Conservation (phyloP, 2,329 filamentous ascomycete species). For the Fusarium goolgardi region DNA sequence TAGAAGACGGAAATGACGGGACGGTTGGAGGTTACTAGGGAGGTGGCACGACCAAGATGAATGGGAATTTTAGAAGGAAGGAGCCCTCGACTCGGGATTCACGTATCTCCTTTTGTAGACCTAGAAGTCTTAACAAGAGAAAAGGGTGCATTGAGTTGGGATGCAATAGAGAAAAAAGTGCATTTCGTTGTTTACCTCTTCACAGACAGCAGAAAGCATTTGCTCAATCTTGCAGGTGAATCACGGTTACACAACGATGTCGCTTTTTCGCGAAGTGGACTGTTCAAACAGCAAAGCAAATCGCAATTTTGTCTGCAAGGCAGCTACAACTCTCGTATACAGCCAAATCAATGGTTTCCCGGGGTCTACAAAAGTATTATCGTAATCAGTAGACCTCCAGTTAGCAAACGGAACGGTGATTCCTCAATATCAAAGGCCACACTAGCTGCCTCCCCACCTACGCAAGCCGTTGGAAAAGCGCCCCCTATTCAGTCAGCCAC, state of each 20-base stretch:
- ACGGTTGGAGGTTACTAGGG: background rate
- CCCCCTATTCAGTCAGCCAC: background rate
- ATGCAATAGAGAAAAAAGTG: background rate
- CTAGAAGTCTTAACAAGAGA: background rate
- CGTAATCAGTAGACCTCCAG: background rate
- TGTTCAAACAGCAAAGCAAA: background rate
- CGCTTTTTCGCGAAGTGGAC: background rate
- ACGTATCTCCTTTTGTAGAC: background rate
- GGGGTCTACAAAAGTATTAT: background rate
- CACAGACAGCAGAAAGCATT: too few relatives aligned
- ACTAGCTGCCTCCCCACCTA: background rate
- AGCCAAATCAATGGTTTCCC: background rate
- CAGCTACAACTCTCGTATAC: background rate
- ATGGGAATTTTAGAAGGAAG: background rate
- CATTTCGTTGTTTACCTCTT: background rate
- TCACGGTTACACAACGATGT: conserved; percentile 13
- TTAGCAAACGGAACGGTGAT: background rate
- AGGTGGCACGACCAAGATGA: conserved; percentile 4
- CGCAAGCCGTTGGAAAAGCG: background rate
- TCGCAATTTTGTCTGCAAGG: background rate
- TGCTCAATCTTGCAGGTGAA: background rate
- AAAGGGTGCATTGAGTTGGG: background rate
- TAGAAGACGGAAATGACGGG: background rate
- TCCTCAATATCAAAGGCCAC: background rate
- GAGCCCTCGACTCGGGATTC: background rate